Evolutionary conservation across 2,329 filamentous ascomycete species (phyloP).

Genomic region (Grosmannia clavigera): DNA sequence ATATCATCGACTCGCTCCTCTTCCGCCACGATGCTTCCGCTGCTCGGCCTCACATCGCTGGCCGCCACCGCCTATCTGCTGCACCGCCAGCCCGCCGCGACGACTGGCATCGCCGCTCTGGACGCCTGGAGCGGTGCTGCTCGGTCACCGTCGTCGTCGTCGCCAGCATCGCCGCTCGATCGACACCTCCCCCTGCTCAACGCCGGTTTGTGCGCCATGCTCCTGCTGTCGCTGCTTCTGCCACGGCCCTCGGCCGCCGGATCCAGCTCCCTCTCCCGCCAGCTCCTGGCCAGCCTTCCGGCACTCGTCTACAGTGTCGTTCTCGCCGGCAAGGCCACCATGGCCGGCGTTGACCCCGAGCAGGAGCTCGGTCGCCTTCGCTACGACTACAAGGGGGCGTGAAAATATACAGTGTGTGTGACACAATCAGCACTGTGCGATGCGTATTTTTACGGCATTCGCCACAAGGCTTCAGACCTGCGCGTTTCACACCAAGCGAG

Average conservation of each 20-base stretch:
- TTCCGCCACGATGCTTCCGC: conserved; percentile 26
- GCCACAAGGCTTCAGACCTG: not conserved
- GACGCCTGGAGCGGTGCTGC: conserved; percentile 29
- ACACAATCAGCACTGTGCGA: not conserved
- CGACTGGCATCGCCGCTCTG: conserved; percentile 38
- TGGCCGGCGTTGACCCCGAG: conserved; percentile 57
- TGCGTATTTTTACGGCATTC: not conserved
- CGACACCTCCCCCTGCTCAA: conserved; percentile 50
- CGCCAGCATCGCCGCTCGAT: conserved; percentile 32
- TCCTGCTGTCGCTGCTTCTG: conserved; percentile 30
- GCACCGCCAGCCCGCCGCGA: conserved; percentile 38
- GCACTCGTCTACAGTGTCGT: conserved; percentile 47
- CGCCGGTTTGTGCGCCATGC: conserved; percentile 38
- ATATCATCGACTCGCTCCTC: conserved; percentile 11
- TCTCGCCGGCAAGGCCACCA: conserved; percentile 49
- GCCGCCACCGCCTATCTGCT: conserved; percentile 50
- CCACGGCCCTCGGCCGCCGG: conserved; percentile 15
- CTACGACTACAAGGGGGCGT: conserved; percentile 59
- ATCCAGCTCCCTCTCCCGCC: conserved; percentile 21
- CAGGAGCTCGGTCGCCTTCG: conserved; percentile 47
- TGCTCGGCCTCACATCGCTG: conserved; percentile 52
- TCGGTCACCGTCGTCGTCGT: conserved; percentile 7
- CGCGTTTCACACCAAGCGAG: not conserved
- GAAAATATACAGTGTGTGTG: conserved; percentile 2
- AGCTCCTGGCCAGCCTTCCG: conserved; percentile 35